These are phyloP conservation scores for Cercophora sp. DNA, from an alignment of 495 filamentous ascomycete species.

Conservation along the genomic window DNA sequence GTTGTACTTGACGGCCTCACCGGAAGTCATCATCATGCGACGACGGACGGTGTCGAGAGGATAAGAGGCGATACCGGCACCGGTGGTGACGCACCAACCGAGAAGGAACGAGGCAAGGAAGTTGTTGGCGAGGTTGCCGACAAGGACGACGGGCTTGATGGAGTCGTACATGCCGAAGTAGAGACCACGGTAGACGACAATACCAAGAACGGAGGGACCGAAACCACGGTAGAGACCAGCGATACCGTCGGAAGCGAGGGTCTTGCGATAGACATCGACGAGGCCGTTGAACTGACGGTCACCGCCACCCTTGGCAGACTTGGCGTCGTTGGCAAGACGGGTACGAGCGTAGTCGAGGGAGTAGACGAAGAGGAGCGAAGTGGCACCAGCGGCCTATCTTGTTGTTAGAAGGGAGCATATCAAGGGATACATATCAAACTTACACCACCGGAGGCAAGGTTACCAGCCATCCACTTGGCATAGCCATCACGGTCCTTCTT, in stretches of 20 bases:
- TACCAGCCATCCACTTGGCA: conserved; percentile 98
- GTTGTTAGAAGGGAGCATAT: not conserved
- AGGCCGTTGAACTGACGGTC: conserved; percentile 99
- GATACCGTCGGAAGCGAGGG: conserved; percentile 94
- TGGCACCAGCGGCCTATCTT: conserved; percentile 87
- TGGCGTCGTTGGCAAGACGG: conserved; percentile 99
- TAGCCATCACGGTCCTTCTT: conserved; percentile 99
- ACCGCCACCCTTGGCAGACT: conserved; percentile 93
- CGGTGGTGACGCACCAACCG: conserved; percentile 99
- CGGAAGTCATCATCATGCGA: conserved; percentile 99
- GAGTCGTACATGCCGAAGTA: conserved; percentile 99
- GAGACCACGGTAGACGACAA: conserved; percentile 99
- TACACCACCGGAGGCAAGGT: conserved; percentile 99
- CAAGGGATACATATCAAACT: conserved; percentile 33
- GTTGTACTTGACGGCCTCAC: conserved; percentile 99
- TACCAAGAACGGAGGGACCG: conserved; percentile 97
- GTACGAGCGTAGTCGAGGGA: conserved; percentile 99
- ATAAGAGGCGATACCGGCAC: conserved; percentile 99
- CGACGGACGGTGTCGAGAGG: conserved; percentile 99
- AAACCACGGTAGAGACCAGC: conserved; percentile 99
- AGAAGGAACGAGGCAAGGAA: conserved; percentile 98
- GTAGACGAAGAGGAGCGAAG: conserved; percentile 99
- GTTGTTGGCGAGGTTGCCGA: conserved; percentile 89
- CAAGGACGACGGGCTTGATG: conserved; percentile 96
- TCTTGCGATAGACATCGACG: conserved; percentile 99